Conservation (phyloP, 768 basidiomycete species). For the Termitomyces sp. region DNA sequence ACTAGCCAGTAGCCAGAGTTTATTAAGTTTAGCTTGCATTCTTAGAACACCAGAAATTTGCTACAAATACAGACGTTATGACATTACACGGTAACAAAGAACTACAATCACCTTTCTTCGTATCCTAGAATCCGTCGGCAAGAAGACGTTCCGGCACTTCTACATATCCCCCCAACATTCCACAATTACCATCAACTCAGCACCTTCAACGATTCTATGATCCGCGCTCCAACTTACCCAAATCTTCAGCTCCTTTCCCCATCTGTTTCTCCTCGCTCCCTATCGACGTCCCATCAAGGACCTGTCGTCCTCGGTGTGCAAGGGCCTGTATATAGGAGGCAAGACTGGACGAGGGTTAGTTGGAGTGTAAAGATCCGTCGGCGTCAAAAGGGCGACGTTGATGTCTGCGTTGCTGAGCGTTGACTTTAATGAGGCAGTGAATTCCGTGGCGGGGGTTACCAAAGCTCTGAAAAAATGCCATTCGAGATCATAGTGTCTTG, state of each 20-base stretch:
- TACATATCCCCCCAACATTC: conserved; percentile 78
- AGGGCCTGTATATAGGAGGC: conserved; percentile 61
- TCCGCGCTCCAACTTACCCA: conserved; percentile 84
- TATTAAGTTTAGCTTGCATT: background rate
- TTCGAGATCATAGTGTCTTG: conserved; percentile 83
- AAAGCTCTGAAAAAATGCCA: conserved; percentile 84
- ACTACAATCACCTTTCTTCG: background rate
- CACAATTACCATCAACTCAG: conserved; percentile 85
- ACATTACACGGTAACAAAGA: too few species aligned
- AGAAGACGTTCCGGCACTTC: conserved; percentile 72
- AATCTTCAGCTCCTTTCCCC: conserved; percentile 54
- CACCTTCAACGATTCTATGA: conserved; percentile 85
- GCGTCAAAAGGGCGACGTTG: conserved; percentile 72
- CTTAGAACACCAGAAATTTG: background rate
- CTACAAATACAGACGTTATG: background rate
- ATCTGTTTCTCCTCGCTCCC: conserved; percentile 35
- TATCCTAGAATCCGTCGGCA: conserved; percentile 40
- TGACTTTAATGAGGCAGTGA: conserved; percentile 43
- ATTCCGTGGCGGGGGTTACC: conserved; percentile 43
- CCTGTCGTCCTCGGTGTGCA: conserved; percentile 61
- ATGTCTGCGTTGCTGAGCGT: conserved; percentile 72
- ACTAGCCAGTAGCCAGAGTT: too few species aligned
- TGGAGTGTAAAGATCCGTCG: conserved; percentile 82
- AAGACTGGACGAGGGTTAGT: conserved; percentile 48
- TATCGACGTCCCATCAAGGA: conserved; percentile 66